These are phyloP conservation scores for Pseudocercospora eumusae DNA, from an alignment of 2,329 filamentous ascomycete species.

Conservation along the genomic window DNA sequence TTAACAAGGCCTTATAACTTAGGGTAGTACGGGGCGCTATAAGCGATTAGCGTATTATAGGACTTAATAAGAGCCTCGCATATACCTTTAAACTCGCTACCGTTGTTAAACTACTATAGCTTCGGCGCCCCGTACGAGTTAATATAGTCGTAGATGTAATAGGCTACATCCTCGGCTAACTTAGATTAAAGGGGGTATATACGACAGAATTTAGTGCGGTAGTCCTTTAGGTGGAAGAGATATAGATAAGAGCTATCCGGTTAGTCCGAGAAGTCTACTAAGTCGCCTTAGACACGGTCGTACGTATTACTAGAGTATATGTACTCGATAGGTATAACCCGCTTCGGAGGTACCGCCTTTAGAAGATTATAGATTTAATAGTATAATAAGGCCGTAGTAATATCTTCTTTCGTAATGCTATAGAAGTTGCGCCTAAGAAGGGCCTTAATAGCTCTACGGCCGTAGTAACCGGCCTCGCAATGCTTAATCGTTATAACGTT, in stretches of 20 bases:
- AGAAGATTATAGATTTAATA: not conserved
- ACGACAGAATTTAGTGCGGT: not conserved
- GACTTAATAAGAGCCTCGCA: not conserved
- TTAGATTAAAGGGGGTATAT: not conserved
- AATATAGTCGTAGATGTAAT: not conserved
- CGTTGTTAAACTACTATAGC: not conserved
- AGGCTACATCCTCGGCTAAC: not conserved
- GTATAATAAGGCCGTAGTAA: not conserved
- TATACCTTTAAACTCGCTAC: not conserved
- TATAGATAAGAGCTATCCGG: not conserved
- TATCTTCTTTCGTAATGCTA: not conserved
- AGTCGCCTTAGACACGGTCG: not conserved
- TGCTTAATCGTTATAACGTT: no score
- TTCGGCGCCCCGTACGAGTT: not conserved
- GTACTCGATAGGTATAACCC: not conserved
- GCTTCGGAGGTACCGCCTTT: not conserved
- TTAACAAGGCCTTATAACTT: not conserved
- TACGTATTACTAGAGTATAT: not conserved
- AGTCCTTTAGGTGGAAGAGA: not conserved
- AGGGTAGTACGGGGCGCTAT: not conserved
- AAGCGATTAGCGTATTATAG: not conserved
- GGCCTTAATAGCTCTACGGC: not conserved
- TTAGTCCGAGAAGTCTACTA: not conserved
- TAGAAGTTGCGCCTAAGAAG: not conserved
- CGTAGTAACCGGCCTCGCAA: not conserved